Percentiles rank a stretch among this genome's conserved stretches.
phyloP scores from a whole-genome alignment of 129 eudicot species.

The Artemisia argyi region DNA sequence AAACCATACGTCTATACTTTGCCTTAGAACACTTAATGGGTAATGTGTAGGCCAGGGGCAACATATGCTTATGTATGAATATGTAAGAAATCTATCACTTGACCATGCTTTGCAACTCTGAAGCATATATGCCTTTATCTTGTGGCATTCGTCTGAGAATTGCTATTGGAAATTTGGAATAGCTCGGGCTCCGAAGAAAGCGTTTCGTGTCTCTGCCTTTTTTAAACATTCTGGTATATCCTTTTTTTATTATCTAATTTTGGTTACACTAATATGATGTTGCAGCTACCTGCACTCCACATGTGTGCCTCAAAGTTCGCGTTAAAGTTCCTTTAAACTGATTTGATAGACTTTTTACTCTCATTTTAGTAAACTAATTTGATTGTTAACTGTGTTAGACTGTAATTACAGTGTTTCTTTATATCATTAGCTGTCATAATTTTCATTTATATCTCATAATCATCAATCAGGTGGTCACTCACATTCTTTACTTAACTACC shows the following conservation, averaged over 20 bases:
- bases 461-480: too few species aligned
- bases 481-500: too few species aligned
- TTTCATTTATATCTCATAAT: too few species aligned
- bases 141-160: conserved; percentile 75
- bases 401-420: too few species aligned
- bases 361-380: too few species aligned
- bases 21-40: too few species aligned
- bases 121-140: conserved; percentile 57
- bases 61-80: conserved; percentile 80
- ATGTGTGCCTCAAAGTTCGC: conserved; percentile 69
- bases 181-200: conserved; percentile 79
- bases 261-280: conserved; percentile 10
- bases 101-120: conserved; percentile 68
- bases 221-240: conserved; percentile 1
- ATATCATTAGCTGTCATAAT: too few species aligned
- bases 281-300: conserved; percentile 78
- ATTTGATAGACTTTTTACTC: too few species aligned
- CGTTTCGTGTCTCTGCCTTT: conserved; percentile 7
- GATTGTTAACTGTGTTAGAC: too few species aligned
- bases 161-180: conserved; percentile 79
- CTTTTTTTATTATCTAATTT: neutral
- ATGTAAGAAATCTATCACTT: conserved; percentile 61
- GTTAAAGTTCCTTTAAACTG: too few species aligned
- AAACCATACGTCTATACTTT: too few species aligned
- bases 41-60: conserved; percentile 78